Base-by-base conservation (phyloP, 345 rosid genomes). In the Arabidopsis suecica region DNA sequence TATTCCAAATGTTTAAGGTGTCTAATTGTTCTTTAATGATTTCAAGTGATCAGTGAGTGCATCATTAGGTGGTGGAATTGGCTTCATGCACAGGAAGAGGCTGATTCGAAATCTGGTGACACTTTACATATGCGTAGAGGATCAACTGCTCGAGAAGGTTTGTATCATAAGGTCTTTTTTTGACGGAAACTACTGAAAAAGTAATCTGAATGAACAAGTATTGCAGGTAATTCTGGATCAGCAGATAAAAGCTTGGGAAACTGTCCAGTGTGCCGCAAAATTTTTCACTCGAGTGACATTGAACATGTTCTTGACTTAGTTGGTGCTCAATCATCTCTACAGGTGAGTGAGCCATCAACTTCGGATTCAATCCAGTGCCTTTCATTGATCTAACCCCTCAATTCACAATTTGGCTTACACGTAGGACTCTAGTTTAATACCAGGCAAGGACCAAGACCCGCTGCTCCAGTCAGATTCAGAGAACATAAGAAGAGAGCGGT, bases 251-350 rank as follows among this genome's bases (percentile, higher is more conserved):
- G 80, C 61, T 68, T 73, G 68, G 96, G 91, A 62, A 85, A 75
- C 56, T 94, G 98, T 79, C 98, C 98, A 38, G 92, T 91, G 69
- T 91, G 96, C 79, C 91, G 97, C 20, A 89, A 88, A 75, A 89
- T 78, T 61, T 91, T 91, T 61, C 93, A 86, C 50, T 65, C 79
- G 38, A 82, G 85, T 80, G 98, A 91, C 83, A 58, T 91, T 47
- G 91, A 88, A 58, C 97, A 94, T 20, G 96, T 91, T 76, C 87
- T 88, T 32, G 78, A 84, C 74, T 83, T 91, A 81, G 88, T 89
- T 71, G 88, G 85, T 75, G 23, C 83, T 69, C 83, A 83, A 33
- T 72, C 85, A 74, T 76, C 81, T 78, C 78, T 78, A 70, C 33
- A 49, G 90, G 98, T 91, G 84, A 61, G 32, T 12, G 10, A 78